Base-by-base conservation (phyloP, 2,329 filamentous ascomycete genomes). In the Trichoderma atrobrunneum region DNA sequence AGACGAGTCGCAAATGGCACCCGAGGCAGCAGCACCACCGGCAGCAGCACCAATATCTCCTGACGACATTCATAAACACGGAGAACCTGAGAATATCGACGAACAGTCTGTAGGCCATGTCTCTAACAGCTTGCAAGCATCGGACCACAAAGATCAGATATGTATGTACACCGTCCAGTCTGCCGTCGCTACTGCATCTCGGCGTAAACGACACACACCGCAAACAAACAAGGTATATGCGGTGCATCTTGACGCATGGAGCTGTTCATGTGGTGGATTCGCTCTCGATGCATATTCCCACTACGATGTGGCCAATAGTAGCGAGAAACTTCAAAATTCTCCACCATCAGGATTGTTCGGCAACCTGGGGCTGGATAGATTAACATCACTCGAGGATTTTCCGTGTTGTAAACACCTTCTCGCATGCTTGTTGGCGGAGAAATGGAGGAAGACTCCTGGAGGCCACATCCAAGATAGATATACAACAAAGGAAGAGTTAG, bases 261-360 rank as follows among this genome's bases (percentile, higher is more conserved):
- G 92, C 80, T 99, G 96, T 81, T 93, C 90, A 1, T 99, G 96
- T 83, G 92, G 94, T 4, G 91, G 90, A 1, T 98, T 98, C 80
- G 87, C 91, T 0, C 91, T 97, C 74, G 85, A 91, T 24, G 88
- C 91, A 3, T 95, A 94, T 76, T 85, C 77, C 26, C 73, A 62
- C n/a, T 72, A 73, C 62, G 60, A 30, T 14, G 11, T 30, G 36
- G 10, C 16, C 1, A n/a, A 11, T 32, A 11, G 14, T 5, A 34
- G 24, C 24, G 54, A 64, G 28, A 30, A 30, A 10, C 5, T 36
- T 12, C 57, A 59, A 2, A 32, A n/a, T 5, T 57, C 62, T 24
- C n/a, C 14, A 28, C 16, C 11, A 39, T 7, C 24, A 18, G 16
- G 34, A 16, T 72, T 77, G 32, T 88, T 89, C 75, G 89, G 89